These are phyloP conservation scores for Lepidium didymum DNA, from an alignment of 345 rosid genomes.

Conservation along the genomic window DNA sequence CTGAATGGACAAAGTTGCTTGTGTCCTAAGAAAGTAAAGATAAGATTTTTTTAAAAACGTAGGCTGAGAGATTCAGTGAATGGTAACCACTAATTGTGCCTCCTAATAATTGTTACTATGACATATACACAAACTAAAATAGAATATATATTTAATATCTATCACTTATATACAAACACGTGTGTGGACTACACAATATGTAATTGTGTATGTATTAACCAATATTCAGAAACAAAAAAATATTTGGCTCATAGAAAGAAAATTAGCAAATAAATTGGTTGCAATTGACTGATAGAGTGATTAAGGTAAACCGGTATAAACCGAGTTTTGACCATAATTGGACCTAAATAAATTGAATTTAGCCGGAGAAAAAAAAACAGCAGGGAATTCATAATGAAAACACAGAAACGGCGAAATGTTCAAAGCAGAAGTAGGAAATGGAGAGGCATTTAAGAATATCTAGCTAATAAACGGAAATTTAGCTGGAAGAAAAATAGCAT, in stretches of 20 bases:
- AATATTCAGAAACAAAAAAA: no score
- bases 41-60: slow-evolving; percentile 8
- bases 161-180: background rate
- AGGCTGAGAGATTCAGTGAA: slow-evolving; percentile 11
- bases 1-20: slow-evolving; percentile 26
- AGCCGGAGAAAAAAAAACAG: background rate
- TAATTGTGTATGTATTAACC: background rate
- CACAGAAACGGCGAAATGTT: slow-evolving; percentile 6
- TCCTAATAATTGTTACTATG: background rate
- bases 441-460: slow-evolving; percentile 8
- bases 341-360: background rate
- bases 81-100: slow-evolving; percentile 17
- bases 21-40: slow-evolving; percentile 15
- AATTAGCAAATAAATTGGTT: background rate
- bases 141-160: background rate
- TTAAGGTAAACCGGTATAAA: background rate
- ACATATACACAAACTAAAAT: background rate
- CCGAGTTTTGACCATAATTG: slow-evolving; percentile 7
- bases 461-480: no score
- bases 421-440: background rate
- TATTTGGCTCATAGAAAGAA: no score
- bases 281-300: background rate
- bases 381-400: background rate
- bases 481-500: no score
- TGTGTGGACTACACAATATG: background rate